A percentile compares a stretch with the other conserved stretches of the same genome.
Evolutionary conservation across 441 rosid species (phyloP).

Genomic region (Lepidium campestre): DNA sequence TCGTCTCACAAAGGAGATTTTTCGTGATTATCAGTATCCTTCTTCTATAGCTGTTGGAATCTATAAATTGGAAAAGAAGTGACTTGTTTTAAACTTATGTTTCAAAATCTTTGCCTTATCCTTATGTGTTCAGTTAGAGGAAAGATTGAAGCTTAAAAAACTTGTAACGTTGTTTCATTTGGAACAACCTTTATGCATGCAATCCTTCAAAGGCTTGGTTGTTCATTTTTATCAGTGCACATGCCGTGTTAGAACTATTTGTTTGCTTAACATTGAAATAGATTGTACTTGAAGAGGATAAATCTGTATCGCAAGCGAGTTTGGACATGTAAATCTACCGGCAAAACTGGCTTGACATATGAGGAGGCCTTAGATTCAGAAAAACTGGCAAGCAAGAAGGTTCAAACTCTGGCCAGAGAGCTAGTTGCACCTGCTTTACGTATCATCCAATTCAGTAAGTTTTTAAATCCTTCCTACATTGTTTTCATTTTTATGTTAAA

Average conservation of each 20-base stretch:
- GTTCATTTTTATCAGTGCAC: slow-evolving; percentile 12
- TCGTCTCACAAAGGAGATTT: slow-evolving; percentile 95
- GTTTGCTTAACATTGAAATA: slow-evolving; percentile 45
- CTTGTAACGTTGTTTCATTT: slow-evolving; percentile 1
- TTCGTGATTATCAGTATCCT: slow-evolving; percentile 90
- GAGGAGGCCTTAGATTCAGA: slow-evolving; percentile 97
- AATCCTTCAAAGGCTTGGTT: not conserved
- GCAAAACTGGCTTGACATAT: slow-evolving; percentile 79
- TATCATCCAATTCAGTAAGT: slow-evolving; percentile 82
- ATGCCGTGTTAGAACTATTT: not conserved
- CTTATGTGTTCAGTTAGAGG: not conserved
- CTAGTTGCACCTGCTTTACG: slow-evolving; percentile 63
- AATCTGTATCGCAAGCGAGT: slow-evolving; percentile 79
- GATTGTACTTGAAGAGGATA: slow-evolving; percentile 71
- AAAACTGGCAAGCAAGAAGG: slow-evolving; percentile 60
- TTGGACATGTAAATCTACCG: slow-evolving; percentile 89
- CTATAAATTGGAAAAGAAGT: not conserved
- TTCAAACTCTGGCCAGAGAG: slow-evolving; percentile 73
- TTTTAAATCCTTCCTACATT: not conserved
- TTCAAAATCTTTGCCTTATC: not conserved
- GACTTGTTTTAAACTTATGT: not conserved
- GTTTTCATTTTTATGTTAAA: not conserved
- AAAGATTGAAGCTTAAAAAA: not conserved
- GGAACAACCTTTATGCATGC: not conserved
- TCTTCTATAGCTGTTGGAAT: not conserved